Percentiles rank a stretch among this genome's conserved stretches.
phyloP scores from a whole-genome alignment of 2,329 filamentous ascomycete species.

The Didymella exigua region DNA sequence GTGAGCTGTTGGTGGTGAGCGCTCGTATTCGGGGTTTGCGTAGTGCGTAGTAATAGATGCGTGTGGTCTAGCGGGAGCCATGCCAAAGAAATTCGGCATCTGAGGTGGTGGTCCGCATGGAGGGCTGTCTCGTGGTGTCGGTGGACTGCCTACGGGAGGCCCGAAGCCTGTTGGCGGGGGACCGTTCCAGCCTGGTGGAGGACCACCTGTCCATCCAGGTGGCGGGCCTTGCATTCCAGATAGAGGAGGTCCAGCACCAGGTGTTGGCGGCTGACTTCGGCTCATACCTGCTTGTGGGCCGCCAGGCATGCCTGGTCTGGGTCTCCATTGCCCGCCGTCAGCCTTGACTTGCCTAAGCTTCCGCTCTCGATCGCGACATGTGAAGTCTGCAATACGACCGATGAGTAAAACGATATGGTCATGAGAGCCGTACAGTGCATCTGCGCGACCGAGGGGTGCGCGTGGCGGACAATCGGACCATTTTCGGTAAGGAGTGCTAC shows the following conservation, averaged over 20 bases:
- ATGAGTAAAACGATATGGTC: conserved; percentile 86
- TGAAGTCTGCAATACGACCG: conserved; percentile 78
- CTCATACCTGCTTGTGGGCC: conserved; percentile 41
- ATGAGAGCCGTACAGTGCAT: conserved; percentile 84
- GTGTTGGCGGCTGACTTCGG: conserved; percentile 27
- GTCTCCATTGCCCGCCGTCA: conserved; percentile 63
- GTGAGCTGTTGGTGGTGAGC: conserved; percentile 23
- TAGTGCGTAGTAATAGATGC: conserved; percentile 54
- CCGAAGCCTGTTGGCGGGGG: conserved; percentile 24
- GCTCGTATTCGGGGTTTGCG: conserved; percentile 32
- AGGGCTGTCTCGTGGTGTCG: conserved; percentile 20
- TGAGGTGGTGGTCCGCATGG: conserved; percentile 26
- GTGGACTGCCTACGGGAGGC: conserved; percentile 18
- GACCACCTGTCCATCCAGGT: conserved; percentile 28
- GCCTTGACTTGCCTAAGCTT: conserved; percentile 72
- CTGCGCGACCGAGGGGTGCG: conserved; percentile 75
- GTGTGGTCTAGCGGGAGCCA: conserved; percentile 52
- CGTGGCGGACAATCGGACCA: conserved; percentile 91
- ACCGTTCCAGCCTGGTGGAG: conserved; percentile 28
- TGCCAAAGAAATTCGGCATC: conserved; percentile 59
- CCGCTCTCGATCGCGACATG: conserved; percentile 74
- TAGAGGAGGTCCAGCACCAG: conserved; percentile 32
- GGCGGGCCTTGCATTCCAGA: conserved; percentile 36
- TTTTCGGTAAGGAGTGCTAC: conserved; percentile 75
- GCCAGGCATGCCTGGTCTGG: conserved; percentile 56